Conservation (phyloP, 768 basidiomycete genomes). For the Lactarius indigo region DNA sequence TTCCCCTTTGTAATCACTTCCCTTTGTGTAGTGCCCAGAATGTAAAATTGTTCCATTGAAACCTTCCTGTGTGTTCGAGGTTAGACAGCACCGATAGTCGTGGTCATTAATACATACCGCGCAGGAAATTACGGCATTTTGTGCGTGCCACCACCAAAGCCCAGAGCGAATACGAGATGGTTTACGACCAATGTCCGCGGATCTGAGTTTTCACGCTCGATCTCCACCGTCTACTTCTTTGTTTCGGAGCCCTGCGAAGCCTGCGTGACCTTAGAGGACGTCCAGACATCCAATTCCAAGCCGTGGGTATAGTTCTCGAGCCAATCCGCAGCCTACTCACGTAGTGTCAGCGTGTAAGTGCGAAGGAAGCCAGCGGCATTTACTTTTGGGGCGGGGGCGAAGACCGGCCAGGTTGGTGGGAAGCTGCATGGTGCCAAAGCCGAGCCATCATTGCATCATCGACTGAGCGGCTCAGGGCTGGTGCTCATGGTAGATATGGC, state of each 20-base stretch:
- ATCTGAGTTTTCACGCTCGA: constrained; percentile 17
- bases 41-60: constrained; percentile 36
- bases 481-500: constrained; percentile 39
- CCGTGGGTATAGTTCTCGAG: constrained; percentile 58
- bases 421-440: constrained; percentile 24
- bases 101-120: not conserved
- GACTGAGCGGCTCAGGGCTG: not conserved
- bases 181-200: constrained; percentile 22
- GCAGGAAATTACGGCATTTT: constrained; percentile 31
- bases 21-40: constrained; percentile 33
- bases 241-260: constrained; percentile 23
- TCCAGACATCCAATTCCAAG: constrained; percentile 65
- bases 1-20: constrained; percentile 35
- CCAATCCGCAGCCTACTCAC: constrained; percentile 56
- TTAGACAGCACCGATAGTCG: not conserved
- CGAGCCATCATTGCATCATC: not conserved
- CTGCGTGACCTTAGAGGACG: constrained; percentile 32
- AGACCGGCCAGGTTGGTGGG: constrained; percentile 35
- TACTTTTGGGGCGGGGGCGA: constrained; percentile 33
- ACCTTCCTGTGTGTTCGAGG: constrained; percentile 24
- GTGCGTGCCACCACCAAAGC: constrained; percentile 35
- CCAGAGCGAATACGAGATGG: constrained; percentile 35
- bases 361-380: not conserved
- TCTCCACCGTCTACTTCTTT: constrained; percentile 23
- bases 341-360: not conserved